These are phyloP conservation scores for Insectozyma bohioensis DNA, from an alignment of 1,139 yeast species.

Conservation along the genomic window DNA sequence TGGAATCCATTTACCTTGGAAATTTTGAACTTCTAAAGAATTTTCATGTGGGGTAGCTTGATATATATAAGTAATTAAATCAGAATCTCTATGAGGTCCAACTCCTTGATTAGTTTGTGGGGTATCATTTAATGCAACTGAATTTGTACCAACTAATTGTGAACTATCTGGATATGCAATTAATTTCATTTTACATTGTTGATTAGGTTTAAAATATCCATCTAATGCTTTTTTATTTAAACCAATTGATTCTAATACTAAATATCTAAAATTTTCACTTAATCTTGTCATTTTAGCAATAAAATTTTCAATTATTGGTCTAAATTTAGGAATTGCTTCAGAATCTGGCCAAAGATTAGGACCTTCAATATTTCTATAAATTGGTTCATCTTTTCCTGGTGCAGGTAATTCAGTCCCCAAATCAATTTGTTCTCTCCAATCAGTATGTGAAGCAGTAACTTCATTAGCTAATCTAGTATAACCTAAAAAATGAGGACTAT, in stretches of 20 bases:
- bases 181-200: constrained; percentile 55
- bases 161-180: constrained; percentile 49
- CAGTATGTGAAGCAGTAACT: constrained; percentile 57
- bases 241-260: constrained; percentile 58
- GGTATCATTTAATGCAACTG: constrained; percentile 37
- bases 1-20: constrained; percentile 62
- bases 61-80: constrained; percentile 57
- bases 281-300: constrained; percentile 49
- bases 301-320: constrained; percentile 43
- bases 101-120: constrained; percentile 58
- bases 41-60: constrained; percentile 51
- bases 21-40: constrained; percentile 63
- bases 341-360: constrained; percentile 64
- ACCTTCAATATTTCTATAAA: constrained; percentile 61
- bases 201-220: constrained; percentile 49
- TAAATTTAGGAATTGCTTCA: constrained; percentile 48
- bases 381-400: constrained; percentile 45
- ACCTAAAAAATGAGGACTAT: constrained; percentile 67
- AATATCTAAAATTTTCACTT: constrained; percentile 39
- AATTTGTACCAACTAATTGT: constrained; percentile 27
- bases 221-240: constrained; percentile 46
- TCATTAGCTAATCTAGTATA: constrained; percentile 68
- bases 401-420: constrained; percentile 60
- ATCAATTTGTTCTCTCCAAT: constrained; percentile 70
- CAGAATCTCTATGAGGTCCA: constrained; percentile 75